Base-by-base conservation (phyloP, 805 yeast genomes). In the Myxozyma neotropica region DNA sequence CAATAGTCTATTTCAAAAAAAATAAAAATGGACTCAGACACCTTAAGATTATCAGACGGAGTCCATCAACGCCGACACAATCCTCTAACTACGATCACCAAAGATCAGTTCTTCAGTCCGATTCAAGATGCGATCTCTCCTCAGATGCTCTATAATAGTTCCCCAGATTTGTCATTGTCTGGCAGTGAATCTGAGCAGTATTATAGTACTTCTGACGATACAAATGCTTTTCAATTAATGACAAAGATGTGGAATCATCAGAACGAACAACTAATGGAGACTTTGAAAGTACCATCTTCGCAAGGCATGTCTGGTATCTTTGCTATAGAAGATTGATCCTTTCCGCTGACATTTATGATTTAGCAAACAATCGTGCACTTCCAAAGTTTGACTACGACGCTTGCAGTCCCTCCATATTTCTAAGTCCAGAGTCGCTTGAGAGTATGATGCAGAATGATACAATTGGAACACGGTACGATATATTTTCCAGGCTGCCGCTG, bases 151-250 rank as follows among this genome's bases (percentile, higher is more conserved):
- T 61, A 57, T 33, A 43, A 54, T 17, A 59, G 58, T 46, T 57
- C 63, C 17, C 62, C 65, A 7, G 58, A 53, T 27, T 40, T 58
- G 29, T 42, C 56, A 3, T 21, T 53, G 23, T 54, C 59, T 12
- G 59, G 57, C 15, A 53, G 56, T 44, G 63, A 61, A 39, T 53
- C 57, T 2, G 65, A 58, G 10, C 48, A 29, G 21, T 57, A 53
- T 17, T 54, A 42, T 42, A 39, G 55, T 29, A 42, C 53, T 8
- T 49, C 57, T 24, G 55, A 35, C 12, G 48, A 44, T 27, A 36
- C 42, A 2, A 19, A 47, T 6, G 44, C 55, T 4, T 40, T 21
- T 15, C 33, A 38, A 4, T 19, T 55, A 51, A 51, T 47, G 54
- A 26, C 50, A 31, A 49, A 42, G 29, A 42, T 47, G 46, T 55